Evolutionary conservation across 371 early-diverging fungal genomes (phyloP), one percentile per base, ranked within the genome.

Genomic region (Rhizopus stolonifer): DNA sequence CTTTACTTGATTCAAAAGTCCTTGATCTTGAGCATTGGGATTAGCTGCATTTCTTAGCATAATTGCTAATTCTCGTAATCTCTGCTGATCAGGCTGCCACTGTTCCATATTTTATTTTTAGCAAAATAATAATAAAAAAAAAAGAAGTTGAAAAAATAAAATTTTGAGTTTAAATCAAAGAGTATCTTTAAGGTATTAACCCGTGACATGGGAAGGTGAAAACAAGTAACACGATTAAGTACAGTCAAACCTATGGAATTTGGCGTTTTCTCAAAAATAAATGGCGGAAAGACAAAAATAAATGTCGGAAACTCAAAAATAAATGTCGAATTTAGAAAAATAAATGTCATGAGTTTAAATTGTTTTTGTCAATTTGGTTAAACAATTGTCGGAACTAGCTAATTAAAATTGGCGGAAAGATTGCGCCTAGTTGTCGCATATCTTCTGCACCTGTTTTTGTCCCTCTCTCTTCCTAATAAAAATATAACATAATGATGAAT

Each of bases 1-100:
- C 42, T 19, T 34, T 55, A 72, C 75, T 61, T 65, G 67, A 51
- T 69, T 67, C 13, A 72, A 56, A 7, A 62, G 31, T 5, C 54
- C 56, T 25, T 64, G 68, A 46, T 69, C 67, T 54, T 49, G 53
- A 46, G 43, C 52, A 21, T 65, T 67, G n/a, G 74, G 70, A 49
- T 55, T 58, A n/a, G 59, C 44, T 29, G 72, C 76, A 38, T 71
- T 65, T 38, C 60, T 60, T 24, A 75, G 52, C 34, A 75, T 49
- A n/a, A 64, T 19, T 7, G 65, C 24, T 25, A 75, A 49, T 36
- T 71, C 70, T 50, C 61, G 23, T 45, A 75, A 49, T 22, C 66
- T 64, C 58, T 69, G 67, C 48, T 58, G 66, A 54, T 71, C 64
- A 40, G 60, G 60, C 44, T 59, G 52, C 50, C 61, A 56, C 36